Base-by-base conservation (phyloP, 495 filamentous ascomycete genomes). In the Thozetella sp. region DNA sequence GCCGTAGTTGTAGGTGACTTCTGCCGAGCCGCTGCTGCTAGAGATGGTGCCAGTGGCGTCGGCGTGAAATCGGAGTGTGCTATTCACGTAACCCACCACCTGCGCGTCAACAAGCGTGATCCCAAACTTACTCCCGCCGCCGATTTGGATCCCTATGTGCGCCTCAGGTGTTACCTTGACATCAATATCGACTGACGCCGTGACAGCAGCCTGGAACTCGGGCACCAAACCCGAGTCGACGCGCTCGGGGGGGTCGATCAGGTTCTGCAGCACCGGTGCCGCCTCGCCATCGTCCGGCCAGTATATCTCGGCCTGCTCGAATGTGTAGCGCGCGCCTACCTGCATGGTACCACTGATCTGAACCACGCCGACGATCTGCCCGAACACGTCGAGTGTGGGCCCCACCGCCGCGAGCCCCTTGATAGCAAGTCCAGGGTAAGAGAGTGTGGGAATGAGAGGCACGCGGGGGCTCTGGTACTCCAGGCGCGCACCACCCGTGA, bases 251-350 rank as follows among this genome's bases (percentile, higher is more conserved):
- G 3, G 13, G 3, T 9, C n/a, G 11, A 53, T 25, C 10, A 22
- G 22, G 22, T 25, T 25, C 51, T 22, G 22, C 24, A 25, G 22
- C 10, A 4, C 22, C 22, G 51, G 11, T 25, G 51, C 3, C 11
- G 51, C 51, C 11, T 53, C 51, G 10, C 22, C 63, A 48, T 68
- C 62, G 54, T 74, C 59, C n/a, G 71, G 69, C 58, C 61, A 68
- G 60, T 68, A 74, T 2, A 72, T 58, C 53, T 74, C 67, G 9
- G 67, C 59, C 17, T 63, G 58, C 30, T 62, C 69, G 54, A 74
- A 72, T 26, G 57, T 63, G 30, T 63, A 34, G 20, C 51, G 48
- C 3, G 69, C 67, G 13, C 67, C 62, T 11, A 63, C 65, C 22
- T 68, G 11, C 13, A 25, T 25, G 15, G 11, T 25, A 9, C 51